These are phyloP conservation scores for Hemileccinum impolitum DNA, from an alignment of 768 basidiomycete genomes.

Conservation along the genomic window DNA sequence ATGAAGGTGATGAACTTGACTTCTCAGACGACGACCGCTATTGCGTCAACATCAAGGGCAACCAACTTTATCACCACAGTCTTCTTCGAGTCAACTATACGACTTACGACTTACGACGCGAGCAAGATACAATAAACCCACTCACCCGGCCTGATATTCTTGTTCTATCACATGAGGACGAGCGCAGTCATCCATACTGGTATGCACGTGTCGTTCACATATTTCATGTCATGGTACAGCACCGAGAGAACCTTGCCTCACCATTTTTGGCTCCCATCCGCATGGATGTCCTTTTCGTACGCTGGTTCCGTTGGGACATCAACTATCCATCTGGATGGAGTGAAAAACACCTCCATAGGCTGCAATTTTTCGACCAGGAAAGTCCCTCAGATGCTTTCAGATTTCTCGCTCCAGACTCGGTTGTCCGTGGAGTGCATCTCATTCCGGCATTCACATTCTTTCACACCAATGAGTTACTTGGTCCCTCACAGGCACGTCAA, in stretches of 20 bases:
- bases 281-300: constrained; percentile 30
- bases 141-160: too few species aligned
- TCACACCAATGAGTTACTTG: too few species aligned
- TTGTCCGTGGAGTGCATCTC: too few species aligned
- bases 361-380: constrained; percentile 21
- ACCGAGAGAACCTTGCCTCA: not conserved
- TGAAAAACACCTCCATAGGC: constrained; percentile 27
- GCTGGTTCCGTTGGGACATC: constrained; percentile 21
- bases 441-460: too few species aligned
- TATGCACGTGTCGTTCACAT: constrained; percentile 26
- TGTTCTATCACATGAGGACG: too few species aligned
- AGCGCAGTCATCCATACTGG: constrained; percentile 38
- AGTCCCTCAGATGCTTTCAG: too few species aligned
- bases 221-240: constrained; percentile 9
- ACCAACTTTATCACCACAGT: constrained; percentile 21
- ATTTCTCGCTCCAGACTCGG: too few species aligned
- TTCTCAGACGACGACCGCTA: constrained; percentile 20
- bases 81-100: not conserved
- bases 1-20: constrained; percentile 28
- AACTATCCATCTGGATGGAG: constrained; percentile 26
- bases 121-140: too few species aligned
- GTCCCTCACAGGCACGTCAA: too few species aligned
- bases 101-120: too few species aligned
- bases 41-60: constrained; percentile 18
- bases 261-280: not conserved